Evolutionary conservation across 768 basidiomycete species (phyloP).

Genomic region (Lactarius deliciosus): DNA sequence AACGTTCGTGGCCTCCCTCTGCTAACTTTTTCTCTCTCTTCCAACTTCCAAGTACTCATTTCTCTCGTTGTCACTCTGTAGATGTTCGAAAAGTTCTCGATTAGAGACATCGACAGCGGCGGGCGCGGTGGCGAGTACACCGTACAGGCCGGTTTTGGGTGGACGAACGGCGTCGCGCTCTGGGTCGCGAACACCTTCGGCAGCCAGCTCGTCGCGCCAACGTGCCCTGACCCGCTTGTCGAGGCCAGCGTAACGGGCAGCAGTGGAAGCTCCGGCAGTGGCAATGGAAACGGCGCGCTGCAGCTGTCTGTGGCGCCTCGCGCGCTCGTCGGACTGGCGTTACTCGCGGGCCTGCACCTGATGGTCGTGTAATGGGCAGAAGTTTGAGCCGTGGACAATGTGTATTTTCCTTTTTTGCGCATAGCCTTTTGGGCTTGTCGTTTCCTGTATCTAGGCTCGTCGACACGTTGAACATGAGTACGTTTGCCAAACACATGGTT

Average conservation of each 20-base stretch:
- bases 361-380: not conserved
- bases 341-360: slow-evolving; percentile 9
- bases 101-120: slow-evolving; percentile 71
- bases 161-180: slow-evolving; percentile 82
- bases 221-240: slow-evolving; percentile 52
- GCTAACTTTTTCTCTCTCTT: not conserved
- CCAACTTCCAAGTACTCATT: not conserved
- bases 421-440: not conserved
- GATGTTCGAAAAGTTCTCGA: slow-evolving; percentile 92
- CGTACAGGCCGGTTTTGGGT: slow-evolving; percentile 81
- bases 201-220: slow-evolving; percentile 53
- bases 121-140: slow-evolving; percentile 86
- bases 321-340: not conserved
- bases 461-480: not conserved
- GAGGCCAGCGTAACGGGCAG: not conserved
- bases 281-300: not conserved
- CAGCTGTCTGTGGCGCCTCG: not conserved
- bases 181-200: slow-evolving; percentile 75
- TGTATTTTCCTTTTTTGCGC: not conserved
- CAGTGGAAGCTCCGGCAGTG: not conserved
- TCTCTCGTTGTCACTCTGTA: slow-evolving; percentile 33
- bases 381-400: not conserved
- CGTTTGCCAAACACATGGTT: not conserved
- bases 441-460: not conserved
- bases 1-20: slow-evolving; percentile 53